phyloP scores from a whole-genome alignment of 805 yeast species.

The Cyberlindnera mississippiensis region DNA sequence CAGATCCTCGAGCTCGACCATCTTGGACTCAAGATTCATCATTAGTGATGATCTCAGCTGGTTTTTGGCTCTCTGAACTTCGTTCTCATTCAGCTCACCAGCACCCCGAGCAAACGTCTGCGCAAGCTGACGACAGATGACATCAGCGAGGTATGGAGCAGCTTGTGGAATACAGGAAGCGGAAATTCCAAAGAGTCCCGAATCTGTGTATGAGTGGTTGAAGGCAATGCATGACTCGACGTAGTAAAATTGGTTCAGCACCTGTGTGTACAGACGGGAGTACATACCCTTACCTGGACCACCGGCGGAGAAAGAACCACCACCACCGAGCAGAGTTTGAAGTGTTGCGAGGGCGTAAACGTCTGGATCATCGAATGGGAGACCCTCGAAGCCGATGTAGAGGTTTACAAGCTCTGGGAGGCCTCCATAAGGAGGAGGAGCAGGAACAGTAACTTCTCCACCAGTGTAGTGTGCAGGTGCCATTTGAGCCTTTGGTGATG shows the following conservation, averaged over 20 bases:
- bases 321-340: conserved; percentile 92
- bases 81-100: conserved; percentile 62
- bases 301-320: conserved; percentile 96
- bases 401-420: conserved; percentile 72
- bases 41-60: conserved; percentile 82
- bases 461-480: conserved; percentile 52
- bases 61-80: conserved; percentile 86
- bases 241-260: conserved; percentile 85
- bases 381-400: conserved; percentile 84
- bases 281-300: conserved; percentile 99
- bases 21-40: conserved; percentile 89
- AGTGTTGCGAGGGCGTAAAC: conserved; percentile 86
- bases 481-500: conserved; percentile 27
- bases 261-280: conserved; percentile 86
- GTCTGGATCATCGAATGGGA: conserved; percentile 78
- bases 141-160: conserved; percentile 77
- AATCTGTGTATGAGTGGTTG: conserved; percentile 85
- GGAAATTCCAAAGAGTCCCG: conserved; percentile 88
- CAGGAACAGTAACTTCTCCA: conserved; percentile 51
- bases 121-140: conserved; percentile 63
- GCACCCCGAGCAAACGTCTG: conserved; percentile 46
- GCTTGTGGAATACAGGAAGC: conserved; percentile 84
- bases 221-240: conserved; percentile 85
- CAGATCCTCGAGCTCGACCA: conserved; percentile 92
- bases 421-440: conserved; percentile 45